Evolutionary conservation across 805 yeast species (phyloP).

Genomic region (Kuraishia borneana): DNA sequence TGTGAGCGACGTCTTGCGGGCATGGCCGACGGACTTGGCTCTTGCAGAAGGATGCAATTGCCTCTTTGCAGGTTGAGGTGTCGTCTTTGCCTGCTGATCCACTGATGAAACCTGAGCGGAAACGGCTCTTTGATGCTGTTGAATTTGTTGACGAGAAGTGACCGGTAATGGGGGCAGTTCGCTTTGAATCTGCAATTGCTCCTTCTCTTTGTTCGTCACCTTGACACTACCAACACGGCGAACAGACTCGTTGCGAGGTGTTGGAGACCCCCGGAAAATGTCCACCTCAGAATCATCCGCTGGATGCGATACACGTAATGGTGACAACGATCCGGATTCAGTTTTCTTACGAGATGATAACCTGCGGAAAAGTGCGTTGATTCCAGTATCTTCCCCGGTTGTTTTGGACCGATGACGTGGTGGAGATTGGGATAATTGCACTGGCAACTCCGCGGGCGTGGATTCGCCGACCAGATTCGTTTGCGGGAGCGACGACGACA

Average conservation of each 20-base stretch:
- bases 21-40: constrained; percentile 81
- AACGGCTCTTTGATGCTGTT: constrained; percentile 19
- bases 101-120: constrained; percentile 23
- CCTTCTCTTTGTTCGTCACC: constrained; percentile 46
- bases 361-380: constrained; percentile 1
- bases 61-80: not conserved
- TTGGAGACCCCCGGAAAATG: not conserved
- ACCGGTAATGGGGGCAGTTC: constrained; percentile 16
- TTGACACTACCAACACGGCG: constrained; percentile 55
- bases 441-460: constrained; percentile 1
- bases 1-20: constrained; percentile 49
- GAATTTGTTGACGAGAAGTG: constrained; percentile 13
- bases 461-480: not conserved
- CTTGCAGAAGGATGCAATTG: constrained; percentile 73
- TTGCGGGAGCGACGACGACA: not conserved
- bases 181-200: constrained; percentile 11
- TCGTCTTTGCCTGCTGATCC: not conserved
- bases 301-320: not conserved
- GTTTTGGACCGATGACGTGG: not conserved
- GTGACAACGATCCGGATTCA: no score
- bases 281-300: not conserved
- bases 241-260: constrained; percentile 15
- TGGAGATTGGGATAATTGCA: constrained; percentile 7
- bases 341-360: not conserved
- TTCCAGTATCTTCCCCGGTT: not conserved